phyloP scores from a whole-genome alignment of 352 stramenopile genomes.

The Phytophthora rubi region DNA sequence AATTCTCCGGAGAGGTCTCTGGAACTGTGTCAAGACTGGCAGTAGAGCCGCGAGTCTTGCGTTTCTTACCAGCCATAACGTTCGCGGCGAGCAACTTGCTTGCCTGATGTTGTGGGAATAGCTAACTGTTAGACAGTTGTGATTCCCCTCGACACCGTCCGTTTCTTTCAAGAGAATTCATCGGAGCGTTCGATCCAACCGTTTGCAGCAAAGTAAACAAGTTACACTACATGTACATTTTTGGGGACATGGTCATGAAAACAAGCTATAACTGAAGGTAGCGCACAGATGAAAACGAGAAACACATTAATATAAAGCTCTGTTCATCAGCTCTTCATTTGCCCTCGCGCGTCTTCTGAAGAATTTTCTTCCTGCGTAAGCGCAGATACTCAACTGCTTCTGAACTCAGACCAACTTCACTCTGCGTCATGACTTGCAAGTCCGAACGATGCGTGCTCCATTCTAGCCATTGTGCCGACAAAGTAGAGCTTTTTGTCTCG shows the following conservation, averaged over 20 bases:
- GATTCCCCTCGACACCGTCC: background rate
- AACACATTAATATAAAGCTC: too few relatives aligned
- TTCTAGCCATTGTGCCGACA: constrained; percentile 6
- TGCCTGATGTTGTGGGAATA: background rate
- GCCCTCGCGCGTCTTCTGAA: constrained; percentile 2
- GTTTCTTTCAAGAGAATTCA: background rate
- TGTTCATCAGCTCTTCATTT: background rate
- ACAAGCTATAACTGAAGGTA: too few relatives aligned
- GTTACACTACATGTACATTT: too few relatives aligned
- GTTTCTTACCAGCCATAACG: background rate
- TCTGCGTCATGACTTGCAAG: constrained; percentile 18
- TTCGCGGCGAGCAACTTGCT: background rate
- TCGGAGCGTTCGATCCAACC: background rate
- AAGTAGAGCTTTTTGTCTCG: background rate
- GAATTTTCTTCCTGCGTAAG: constrained; percentile 8
- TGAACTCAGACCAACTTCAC: background rate
- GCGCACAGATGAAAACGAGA: too few relatives aligned
- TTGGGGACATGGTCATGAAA: too few relatives aligned
- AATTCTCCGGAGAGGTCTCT: background rate
- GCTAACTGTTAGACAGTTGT: background rate
- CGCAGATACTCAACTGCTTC: constrained; percentile 11
- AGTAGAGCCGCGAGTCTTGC: background rate
- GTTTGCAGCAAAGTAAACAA: too few relatives aligned
- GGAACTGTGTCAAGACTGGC: background rate
- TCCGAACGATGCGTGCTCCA: constrained; percentile 9